Evolutionary conservation across 345 rosid species (phyloP).

Genomic region (Melaleuca alternifolia): DNA sequence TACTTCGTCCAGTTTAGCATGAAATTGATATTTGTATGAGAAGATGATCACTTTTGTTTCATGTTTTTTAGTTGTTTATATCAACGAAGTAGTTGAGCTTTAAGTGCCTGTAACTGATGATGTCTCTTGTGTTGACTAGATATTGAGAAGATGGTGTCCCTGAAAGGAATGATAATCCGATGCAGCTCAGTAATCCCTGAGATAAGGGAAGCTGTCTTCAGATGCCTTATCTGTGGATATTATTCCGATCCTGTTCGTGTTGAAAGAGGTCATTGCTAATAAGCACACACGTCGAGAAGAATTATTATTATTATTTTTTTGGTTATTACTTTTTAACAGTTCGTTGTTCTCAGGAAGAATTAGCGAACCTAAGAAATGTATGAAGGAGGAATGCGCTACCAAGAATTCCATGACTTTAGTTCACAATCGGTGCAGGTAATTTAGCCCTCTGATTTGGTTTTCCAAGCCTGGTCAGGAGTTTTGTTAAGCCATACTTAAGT

Average conservation of each 20-base stretch:
- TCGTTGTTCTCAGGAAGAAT: conserved; percentile 47
- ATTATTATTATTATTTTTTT: not conserved
- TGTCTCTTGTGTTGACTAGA: conserved; percentile 29
- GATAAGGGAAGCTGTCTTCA: conserved; percentile 90
- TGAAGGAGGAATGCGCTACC: conserved; percentile 77
- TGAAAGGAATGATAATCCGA: conserved; percentile 92
- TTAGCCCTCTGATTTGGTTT: not conserved
- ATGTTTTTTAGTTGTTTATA: not conserved
- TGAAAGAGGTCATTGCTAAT: conserved; percentile 70
- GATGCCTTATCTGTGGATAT: conserved; percentile 84
- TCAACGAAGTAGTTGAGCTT: not conserved
- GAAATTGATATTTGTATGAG: not conserved
- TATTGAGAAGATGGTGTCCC: conserved; percentile 92
- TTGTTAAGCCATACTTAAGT: not conserved
- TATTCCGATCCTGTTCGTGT: conserved; percentile 77
- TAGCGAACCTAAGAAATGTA: conserved; percentile 67
- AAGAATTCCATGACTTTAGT: conserved; percentile 82
- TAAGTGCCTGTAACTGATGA: not conserved
- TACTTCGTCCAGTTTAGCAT: not conserved
- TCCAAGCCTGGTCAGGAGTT: not conserved
- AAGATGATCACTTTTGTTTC: not conserved
- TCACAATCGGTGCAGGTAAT: conserved; percentile 93
- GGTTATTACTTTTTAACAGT: not conserved
- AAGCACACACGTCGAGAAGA: not conserved
- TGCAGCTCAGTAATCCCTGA: conserved; percentile 95